A percentile compares a stretch with the other conserved stretches of the same genome.
Conservation (phyloP, 345 rosid genomes). For the Turnera subulata region DNA sequence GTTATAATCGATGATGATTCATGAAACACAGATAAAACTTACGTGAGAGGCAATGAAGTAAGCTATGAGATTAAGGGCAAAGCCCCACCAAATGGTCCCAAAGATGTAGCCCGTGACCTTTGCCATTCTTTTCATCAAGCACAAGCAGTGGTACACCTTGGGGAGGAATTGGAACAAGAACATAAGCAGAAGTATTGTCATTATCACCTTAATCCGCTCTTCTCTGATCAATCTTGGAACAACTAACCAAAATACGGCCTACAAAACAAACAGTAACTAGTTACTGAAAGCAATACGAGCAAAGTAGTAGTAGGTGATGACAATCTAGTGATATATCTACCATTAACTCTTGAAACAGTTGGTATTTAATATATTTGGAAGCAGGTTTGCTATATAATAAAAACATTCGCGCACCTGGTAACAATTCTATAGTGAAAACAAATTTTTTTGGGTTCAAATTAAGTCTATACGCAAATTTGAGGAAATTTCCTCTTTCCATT, state of each 20-base stretch:
- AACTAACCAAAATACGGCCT: constrained; percentile 77
- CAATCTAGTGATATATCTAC: too few species aligned
- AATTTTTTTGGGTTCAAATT: too few species aligned
- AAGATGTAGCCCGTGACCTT: constrained; percentile 91
- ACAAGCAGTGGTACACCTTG: constrained; percentile 79
- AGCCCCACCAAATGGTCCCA: constrained; percentile 98
- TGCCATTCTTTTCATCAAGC: constrained; percentile 70
- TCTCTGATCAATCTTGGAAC: constrained; percentile 63
- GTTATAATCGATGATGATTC: background rate
- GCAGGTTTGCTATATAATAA: too few species aligned
- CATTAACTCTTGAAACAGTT: too few species aligned
- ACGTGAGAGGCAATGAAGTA: constrained; percentile 93
- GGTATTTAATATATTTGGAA: too few species aligned
- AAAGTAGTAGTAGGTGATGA: too few species aligned
- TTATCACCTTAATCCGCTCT: constrained; percentile 55
- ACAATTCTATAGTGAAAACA: too few species aligned
- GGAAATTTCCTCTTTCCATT: too few species aligned
- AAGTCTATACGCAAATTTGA: too few species aligned
- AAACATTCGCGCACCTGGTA: too few species aligned
- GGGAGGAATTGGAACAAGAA: constrained; percentile 64
- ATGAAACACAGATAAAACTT: constrained; percentile 9
- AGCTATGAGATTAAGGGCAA: constrained; percentile 82
- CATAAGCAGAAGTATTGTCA: constrained; percentile 55
- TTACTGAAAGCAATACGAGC: too few species aligned
- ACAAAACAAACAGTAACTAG: constrained; percentile 19